Base-by-base conservation (phyloP, 208 protist genomes). In the Phytomonas francai region DNA sequence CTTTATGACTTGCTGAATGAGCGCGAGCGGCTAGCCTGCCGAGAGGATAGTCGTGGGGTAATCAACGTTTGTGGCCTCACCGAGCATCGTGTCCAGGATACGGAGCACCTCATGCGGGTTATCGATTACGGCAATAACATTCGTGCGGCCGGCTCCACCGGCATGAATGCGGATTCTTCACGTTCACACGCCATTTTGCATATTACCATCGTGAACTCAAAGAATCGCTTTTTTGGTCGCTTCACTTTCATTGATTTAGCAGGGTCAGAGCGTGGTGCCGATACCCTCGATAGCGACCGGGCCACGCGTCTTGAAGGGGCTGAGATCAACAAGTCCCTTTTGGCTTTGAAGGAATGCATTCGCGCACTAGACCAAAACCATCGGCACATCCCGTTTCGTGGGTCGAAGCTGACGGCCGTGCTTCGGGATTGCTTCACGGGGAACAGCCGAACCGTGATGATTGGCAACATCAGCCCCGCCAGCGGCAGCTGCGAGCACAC, bases 111-210 rank as follows among this genome's bases (percentile, higher is more conserved):
- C 34, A 86, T 88, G 76, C 78, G 83, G 60, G 78, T 96, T 33
- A 84, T 98, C 39, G 92, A 97, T 65, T 83, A 88, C 66, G 97
- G 97, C 56, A 90, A 94, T 51, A 81, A 80, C 19, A 85, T 84
- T 42, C 87, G 96, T 22, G 87, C 86, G 49, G 85, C 91, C 11
- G 96, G 89, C 22, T 87, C 85, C 49, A 99, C 97, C 12, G 89
- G 93, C 42, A 98, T 98, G 95, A 99, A 99, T 80, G 86, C 93
- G 4, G 78, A 88, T 51, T 97, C 88, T 28, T 95, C 83, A 49
- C 88, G 97, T 59, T 98, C 97, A 19, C 98, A 99, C 83, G 97
- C 97, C 28, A 98, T 99, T 63, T 87, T 99, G 57, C 77, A 88
- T 67, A 82, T 96, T 45, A 88, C 80, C 29, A 77, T 89, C 16